Base-by-base conservation (phyloP, 1,284 basidiomycete genomes). In the Ceratobasidium papillatum region DNA sequence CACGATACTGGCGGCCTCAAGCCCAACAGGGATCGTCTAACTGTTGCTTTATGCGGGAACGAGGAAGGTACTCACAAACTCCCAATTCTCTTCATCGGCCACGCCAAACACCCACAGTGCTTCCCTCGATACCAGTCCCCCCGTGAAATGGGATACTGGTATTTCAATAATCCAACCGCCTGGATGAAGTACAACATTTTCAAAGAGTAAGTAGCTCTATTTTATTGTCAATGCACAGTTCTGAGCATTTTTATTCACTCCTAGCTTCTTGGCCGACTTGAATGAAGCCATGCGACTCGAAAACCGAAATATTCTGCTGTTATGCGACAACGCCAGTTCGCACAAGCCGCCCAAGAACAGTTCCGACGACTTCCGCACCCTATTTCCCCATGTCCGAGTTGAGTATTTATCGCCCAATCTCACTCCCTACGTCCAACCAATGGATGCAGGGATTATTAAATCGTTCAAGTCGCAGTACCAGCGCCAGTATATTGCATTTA, bases 21-120 rank as follows among this genome's bases (percentile, higher is more conserved):
- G 72, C 78, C 74, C 2, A 74, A 76, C 11, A 82, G 82, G 68
- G 58, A 56, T 9, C 76, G 78, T 8, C 22, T 83, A 5, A 82
- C 81, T 0, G 82, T 79, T 79, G 78, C 77, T 1, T 78, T 83
- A 34, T 80, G 79, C 14, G 56, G 61, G 0, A 84, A 82, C 79
- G 80, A 79, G 0, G 79, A 80, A 78, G 81, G 82, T 19, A 78
- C 77, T 0, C 77, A 81, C 49, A 81, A 81, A 66, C 76, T 77
- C 0, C 65, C 49, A 9, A 76, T 79, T 4, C 61, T 84, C 32
- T 63, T 83, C 27, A 84, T 83, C 77, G 79, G 82, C 1, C 80
- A 81, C 72, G 77, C 77, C 2, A 30, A 38, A 14, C 54, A 75
- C 45, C 82, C 82, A 1, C 72, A 75, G 7, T 73, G 79, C 65